These are phyloP conservation scores for Haemoproteus tartakovskyi DNA, from an alignment of 169 alveolate species.

Conservation along the genomic window DNA sequence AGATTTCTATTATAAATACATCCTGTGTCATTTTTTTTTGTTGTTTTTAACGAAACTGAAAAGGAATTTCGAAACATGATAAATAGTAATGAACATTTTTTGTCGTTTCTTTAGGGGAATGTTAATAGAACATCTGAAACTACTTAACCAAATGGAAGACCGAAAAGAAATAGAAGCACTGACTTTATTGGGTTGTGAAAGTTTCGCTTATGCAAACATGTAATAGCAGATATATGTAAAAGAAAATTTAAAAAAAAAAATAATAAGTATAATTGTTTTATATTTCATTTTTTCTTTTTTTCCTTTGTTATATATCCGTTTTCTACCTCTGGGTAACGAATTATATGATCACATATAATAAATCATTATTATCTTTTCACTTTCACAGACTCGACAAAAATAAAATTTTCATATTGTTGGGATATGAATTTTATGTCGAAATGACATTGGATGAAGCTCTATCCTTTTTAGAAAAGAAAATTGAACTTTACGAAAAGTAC, in stretches of 20 bases:
- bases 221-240: no score
- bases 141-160: conserved; percentile 30
- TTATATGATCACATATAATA: no score
- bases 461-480: conserved; percentile 41
- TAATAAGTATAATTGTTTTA: no score
- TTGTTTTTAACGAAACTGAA: neutral
- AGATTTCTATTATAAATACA: no score
- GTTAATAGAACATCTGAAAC: conserved; percentile 37
- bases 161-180: conserved; percentile 56
- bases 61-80: no score
- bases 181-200: conserved; percentile 54
- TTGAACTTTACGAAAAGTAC: conserved; percentile 65
- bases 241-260: no score
- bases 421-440: conserved; percentile 72
- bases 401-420: conserved; percentile 67
- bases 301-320: no score
- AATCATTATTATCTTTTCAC: conserved; percentile 1
- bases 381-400: conserved; percentile 38
- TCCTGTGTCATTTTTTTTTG: neutral
- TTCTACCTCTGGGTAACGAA: no score
- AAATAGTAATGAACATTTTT: no score
- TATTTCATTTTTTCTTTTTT: no score
- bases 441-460: conserved; percentile 74
- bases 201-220: conserved; percentile 65
- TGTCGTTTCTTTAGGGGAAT: conserved; percentile 34